phyloP scores from a whole-genome alignment of 176 grass and related monocot genomes.

The Triticum timopheevii region DNA sequence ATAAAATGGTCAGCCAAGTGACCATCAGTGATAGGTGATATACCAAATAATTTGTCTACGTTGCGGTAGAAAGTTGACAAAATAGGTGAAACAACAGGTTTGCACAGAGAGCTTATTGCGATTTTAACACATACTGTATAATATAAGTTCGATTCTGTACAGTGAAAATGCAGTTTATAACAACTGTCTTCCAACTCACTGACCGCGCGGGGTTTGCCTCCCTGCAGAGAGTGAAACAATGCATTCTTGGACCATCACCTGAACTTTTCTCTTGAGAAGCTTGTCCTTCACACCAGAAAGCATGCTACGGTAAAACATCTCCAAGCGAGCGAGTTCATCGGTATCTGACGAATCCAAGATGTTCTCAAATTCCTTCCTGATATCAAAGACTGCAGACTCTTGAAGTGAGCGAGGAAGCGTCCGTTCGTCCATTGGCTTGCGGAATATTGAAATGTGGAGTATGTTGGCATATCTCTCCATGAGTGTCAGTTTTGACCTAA shows the following conservation, averaged over 20 bases:
- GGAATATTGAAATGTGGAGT: slow-evolving; percentile 92
- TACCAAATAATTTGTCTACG: slow-evolving; percentile 15
- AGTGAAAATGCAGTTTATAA: slow-evolving; percentile 6
- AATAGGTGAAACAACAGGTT: not conserved
- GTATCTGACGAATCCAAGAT: slow-evolving; percentile 63
- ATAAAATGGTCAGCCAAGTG: slow-evolving; percentile 4
- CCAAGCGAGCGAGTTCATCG: slow-evolving; percentile 74
- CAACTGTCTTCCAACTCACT: slow-evolving; percentile 32
- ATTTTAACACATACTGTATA: slow-evolving; percentile 1
- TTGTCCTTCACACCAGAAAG: slow-evolving; percentile 88
- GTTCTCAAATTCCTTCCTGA: slow-evolving; percentile 87
- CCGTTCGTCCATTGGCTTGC: slow-evolving; percentile 73
- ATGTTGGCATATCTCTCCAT: slow-evolving; percentile 90
- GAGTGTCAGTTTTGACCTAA: slow-evolving; percentile 65
- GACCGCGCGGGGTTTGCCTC: slow-evolving; percentile 40
- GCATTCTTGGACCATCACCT: slow-evolving; percentile 75
- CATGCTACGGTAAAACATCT: slow-evolving; percentile 84
- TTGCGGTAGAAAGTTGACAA: not conserved
- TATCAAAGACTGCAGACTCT: slow-evolving; percentile 76
- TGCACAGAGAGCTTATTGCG: slow-evolving; percentile 26
- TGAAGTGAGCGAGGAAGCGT: slow-evolving; percentile 61
- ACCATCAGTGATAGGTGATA: not conserved
- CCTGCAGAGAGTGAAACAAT: slow-evolving; percentile 62
- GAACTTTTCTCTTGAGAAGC: slow-evolving; percentile 73
- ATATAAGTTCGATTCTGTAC: slow-evolving; percentile 21